These are phyloP conservation scores for Eucalyptus viminalis DNA, from an alignment of 345 rosid genomes.

Conservation along the genomic window DNA sequence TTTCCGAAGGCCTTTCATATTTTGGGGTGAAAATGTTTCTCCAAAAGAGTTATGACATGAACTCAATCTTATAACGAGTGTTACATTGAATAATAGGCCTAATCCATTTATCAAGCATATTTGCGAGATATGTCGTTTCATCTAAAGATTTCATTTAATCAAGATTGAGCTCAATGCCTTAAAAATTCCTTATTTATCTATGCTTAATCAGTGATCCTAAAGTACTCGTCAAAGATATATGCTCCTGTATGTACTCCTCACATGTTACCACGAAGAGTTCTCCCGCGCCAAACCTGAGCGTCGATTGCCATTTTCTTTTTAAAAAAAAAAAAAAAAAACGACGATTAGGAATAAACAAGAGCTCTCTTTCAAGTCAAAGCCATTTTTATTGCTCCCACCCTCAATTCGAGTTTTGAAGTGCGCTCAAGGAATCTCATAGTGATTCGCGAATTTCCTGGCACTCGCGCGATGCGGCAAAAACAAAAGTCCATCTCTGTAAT, in stretches of 20 bases:
- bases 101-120: background rate
- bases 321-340: fast-evolving
- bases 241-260: background rate
- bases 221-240: background rate
- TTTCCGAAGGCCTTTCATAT: background rate
- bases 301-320: background rate
- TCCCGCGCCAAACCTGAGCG: background rate
- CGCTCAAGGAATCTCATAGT: background rate
- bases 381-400: background rate
- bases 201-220: background rate
- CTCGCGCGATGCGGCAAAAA: background rate
- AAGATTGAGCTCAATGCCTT: background rate
- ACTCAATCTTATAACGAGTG: too few relatives aligned
- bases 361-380: background rate
- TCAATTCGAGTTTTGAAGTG: background rate
- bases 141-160: background rate
- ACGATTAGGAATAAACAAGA: background rate
- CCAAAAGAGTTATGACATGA: background rate
- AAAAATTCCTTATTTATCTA: background rate
- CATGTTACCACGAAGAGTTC: background rate
- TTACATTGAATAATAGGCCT: fast-evolving
- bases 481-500: background rate
- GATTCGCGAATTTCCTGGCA: background rate
- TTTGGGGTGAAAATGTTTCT: background rate
- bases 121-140: background rate